phyloP scores from a whole-genome alignment of 2,329 filamentous ascomycete species.

The Diaporthe longicolla region DNA sequence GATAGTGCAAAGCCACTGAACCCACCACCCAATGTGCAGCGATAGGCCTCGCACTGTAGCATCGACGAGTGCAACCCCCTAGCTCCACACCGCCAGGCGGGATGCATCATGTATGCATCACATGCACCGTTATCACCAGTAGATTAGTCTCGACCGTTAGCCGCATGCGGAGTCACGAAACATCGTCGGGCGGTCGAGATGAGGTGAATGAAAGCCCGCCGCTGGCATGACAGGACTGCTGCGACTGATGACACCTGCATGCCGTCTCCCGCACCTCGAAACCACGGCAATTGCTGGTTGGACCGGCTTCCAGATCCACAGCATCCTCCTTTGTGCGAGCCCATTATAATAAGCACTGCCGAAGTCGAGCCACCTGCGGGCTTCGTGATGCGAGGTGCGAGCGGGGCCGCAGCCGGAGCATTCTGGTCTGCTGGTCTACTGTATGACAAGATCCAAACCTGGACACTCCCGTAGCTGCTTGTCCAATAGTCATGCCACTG shows the following conservation, averaged over 20 bases:
- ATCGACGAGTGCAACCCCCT: conserved; percentile 19
- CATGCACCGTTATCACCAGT: conserved; percentile 31
- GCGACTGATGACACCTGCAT: conserved; percentile 18
- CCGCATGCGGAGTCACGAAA: neutral
- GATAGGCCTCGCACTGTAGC: neutral
- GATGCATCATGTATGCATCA: conserved; percentile 40
- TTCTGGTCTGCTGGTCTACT: neutral
- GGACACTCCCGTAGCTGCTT: neutral
- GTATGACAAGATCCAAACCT: neutral
- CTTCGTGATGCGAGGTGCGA: neutral
- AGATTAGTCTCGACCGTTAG: conserved; percentile 13
- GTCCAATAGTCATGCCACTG: neutral
- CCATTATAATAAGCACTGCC: neutral
- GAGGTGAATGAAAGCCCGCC: neutral
- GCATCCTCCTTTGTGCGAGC: neutral
- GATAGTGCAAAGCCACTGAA: neutral
- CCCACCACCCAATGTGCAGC: neutral
- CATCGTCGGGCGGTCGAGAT: conserved; percentile 24
- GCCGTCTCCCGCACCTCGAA: neutral
- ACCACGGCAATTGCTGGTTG: conserved; percentile 11
- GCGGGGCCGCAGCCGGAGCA: neutral
- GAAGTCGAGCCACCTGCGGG: neutral
- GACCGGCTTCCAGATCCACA: neutral
- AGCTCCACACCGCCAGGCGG: conserved; percentile 41
- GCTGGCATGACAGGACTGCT: neutral